A percentile compares a stretch with the other conserved stretches of the same genome.
phyloP scores from a whole-genome alignment of 2,329 filamentous ascomycete species.

The Verticillium nonalfalfae region DNA sequence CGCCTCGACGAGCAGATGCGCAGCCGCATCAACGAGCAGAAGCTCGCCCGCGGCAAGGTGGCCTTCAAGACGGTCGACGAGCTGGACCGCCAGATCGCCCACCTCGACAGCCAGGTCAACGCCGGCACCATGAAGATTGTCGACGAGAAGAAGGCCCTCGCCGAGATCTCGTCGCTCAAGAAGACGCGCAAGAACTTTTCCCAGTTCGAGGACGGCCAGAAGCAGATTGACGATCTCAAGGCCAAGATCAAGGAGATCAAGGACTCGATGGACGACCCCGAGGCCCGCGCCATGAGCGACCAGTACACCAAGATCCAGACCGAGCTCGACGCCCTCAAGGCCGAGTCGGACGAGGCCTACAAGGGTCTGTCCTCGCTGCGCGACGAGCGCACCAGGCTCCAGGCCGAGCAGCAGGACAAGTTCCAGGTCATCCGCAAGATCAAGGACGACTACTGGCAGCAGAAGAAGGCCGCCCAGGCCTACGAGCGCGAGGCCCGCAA shows the following conservation, averaged over 20 bases:
- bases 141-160: constrained; percentile 90
- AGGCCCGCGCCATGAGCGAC: constrained; percentile 81
- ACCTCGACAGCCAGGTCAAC: constrained; percentile 80
- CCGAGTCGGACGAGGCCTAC: constrained; percentile 84
- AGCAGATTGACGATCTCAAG: constrained; percentile 82
- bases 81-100: constrained; percentile 74
- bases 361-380: constrained; percentile 80
- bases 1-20: constrained; percentile 85
- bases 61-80: constrained; percentile 85
- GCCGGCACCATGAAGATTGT: constrained; percentile 89
- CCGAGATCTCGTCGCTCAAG: constrained; percentile 74
- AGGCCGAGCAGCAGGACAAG: constrained; percentile 81
- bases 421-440: constrained; percentile 75
- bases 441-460: constrained; percentile 82
- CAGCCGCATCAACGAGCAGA: constrained; percentile 78
- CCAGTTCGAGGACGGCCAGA: constrained; percentile 77
- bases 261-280: constrained; percentile 85
- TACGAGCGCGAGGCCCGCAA: constrained; percentile 81
- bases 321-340: constrained; percentile 86
- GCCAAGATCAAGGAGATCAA: constrained; percentile 82
- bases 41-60: constrained; percentile 73
- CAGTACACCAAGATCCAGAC: constrained; percentile 79
- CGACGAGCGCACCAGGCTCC: constrained; percentile 78
- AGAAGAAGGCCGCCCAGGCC: constrained; percentile 74
- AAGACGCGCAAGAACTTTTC: constrained; percentile 91